A percentile compares a stretch with the other conserved stretches of the same genome.
Evolutionary conservation across 1,139 yeast species (phyloP).

Genomic region (Pneumocystis sp.): DNA sequence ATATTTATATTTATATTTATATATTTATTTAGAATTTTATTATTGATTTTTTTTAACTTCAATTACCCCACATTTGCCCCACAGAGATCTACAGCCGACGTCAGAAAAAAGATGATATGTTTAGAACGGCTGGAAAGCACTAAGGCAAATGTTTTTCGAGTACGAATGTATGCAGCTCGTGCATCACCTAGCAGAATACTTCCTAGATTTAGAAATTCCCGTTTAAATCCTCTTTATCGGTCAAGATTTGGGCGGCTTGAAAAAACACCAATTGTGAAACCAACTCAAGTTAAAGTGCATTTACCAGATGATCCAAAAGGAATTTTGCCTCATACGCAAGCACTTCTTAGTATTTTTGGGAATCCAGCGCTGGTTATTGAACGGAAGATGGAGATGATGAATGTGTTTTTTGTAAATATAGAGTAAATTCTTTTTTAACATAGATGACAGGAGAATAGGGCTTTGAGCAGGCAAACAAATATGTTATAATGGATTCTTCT

Average conservation of each 20-base stretch:
- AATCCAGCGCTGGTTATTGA: slow-evolving; percentile 71
- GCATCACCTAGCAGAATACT: not conserved
- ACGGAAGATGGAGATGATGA: slow-evolving; percentile 76
- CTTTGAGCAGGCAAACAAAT: slow-evolving; percentile 78
- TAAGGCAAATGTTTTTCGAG: not conserved
- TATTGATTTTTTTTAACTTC: not conserved
- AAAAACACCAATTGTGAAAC: not conserved
- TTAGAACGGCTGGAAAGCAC: not conserved
- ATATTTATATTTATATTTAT: not conserved
- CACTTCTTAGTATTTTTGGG: not conserved
- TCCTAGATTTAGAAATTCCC: not conserved
- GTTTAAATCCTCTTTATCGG: not conserved
- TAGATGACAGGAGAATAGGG: slow-evolving; percentile 28
- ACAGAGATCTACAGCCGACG: not conserved
- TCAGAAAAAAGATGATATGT: not conserved
- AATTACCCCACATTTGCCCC: not conserved
- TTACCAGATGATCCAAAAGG: not conserved
- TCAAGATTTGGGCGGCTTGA: not conserved
- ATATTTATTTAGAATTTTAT: not conserved
- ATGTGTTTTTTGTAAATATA: slow-evolving; percentile 37
- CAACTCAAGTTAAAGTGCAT: not conserved
- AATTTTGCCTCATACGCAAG: not conserved
- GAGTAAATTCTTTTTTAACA: not conserved
- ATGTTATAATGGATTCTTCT: slow-evolving; percentile 48
- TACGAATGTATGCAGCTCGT: not conserved